A percentile compares a stretch with the other conserved stretches of the same genome.
Conservation (phyloP, 441 rosid genomes). For the Gossypium schwendimanii region DNA sequence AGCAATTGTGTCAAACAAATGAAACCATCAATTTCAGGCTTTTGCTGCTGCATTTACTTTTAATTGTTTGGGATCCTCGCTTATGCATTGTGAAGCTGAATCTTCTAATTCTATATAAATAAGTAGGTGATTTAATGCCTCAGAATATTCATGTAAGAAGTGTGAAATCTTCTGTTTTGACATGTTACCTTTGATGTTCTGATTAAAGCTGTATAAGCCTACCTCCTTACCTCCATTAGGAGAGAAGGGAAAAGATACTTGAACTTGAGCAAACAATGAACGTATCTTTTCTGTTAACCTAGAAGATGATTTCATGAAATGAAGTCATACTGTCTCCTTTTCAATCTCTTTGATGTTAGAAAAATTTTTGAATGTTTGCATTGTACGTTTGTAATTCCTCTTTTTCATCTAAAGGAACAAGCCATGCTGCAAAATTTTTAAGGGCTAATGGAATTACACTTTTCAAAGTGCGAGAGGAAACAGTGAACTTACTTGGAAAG, state of each 20-base stretch:
- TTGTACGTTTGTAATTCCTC: neutral
- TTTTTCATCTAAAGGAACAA: slow-evolving; percentile 43
- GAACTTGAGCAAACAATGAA: neutral
- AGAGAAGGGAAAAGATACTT: neutral
- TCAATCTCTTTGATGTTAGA: neutral
- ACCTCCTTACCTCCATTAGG: neutral
- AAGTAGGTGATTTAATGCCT: neutral
- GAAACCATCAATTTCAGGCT: neutral
- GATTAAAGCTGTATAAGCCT: neutral
- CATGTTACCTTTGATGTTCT: neutral
- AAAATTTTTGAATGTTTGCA: neutral
- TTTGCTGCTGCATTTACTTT: neutral
- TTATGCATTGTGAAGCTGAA: neutral
- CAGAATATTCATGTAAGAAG: neutral
- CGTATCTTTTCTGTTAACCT: neutral
- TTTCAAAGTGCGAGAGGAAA: slow-evolving; percentile 65
- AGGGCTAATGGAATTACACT: slow-evolving; percentile 69
- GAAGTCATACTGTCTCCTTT: neutral
- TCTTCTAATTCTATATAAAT: neutral
- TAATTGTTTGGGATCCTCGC: neutral
- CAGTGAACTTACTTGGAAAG: slow-evolving; percentile 61
- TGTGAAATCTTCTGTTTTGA: neutral
- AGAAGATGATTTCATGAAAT: neutral
- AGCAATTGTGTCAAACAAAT: neutral
- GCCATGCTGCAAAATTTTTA: slow-evolving; percentile 74